These are phyloP conservation scores for Ophiocordyceps camponoti-saundersi DNA, from an alignment of 2,329 filamentous ascomycete genomes.

Conservation along the genomic window DNA sequence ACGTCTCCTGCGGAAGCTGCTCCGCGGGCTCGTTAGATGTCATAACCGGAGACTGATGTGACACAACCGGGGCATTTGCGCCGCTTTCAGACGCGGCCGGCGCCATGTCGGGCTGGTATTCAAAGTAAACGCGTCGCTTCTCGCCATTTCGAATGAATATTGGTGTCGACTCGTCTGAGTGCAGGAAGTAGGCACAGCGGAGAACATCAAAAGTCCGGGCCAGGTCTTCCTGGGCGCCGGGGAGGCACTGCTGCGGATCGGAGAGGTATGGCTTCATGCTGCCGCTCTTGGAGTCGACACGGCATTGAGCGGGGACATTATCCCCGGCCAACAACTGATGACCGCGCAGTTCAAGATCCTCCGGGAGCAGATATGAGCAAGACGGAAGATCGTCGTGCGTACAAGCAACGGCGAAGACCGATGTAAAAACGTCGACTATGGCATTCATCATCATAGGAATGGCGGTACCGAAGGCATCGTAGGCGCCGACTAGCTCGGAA, in stretches of 20 bases:
- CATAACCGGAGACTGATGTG: neutral
- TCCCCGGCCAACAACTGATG: slow-evolving; percentile 23
- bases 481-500: slow-evolving; percentile 26
- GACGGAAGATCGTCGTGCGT: slow-evolving; percentile 18
- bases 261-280: slow-evolving; percentile 22
- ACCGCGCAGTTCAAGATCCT: slow-evolving; percentile 30
- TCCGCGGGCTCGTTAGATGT: neutral
- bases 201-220: slow-evolving; percentile 31
- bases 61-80: neutral
- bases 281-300: slow-evolving; percentile 18
- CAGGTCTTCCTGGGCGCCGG: slow-evolving; percentile 18
- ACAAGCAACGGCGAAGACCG: slow-evolving; percentile 27
- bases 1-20: neutral
- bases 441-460: slow-evolving; percentile 28
- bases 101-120: slow-evolving; percentile 9
- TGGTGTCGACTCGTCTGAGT: slow-evolving; percentile 22
- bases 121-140: slow-evolving; percentile 13
- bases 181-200: slow-evolving; percentile 29
- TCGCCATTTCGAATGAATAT: slow-evolving; percentile 14
- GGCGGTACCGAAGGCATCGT: slow-evolving; percentile 25
- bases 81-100: neutral
- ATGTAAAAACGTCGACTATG: slow-evolving; percentile 27
- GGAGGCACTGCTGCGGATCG: slow-evolving; percentile 13
- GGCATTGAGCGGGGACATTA: slow-evolving; percentile 20
- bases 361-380: slow-evolving; percentile 31